phyloP scores from a whole-genome alignment of 1,284 basidiomycete genomes.

The Hemileccinum hortonii region DNA sequence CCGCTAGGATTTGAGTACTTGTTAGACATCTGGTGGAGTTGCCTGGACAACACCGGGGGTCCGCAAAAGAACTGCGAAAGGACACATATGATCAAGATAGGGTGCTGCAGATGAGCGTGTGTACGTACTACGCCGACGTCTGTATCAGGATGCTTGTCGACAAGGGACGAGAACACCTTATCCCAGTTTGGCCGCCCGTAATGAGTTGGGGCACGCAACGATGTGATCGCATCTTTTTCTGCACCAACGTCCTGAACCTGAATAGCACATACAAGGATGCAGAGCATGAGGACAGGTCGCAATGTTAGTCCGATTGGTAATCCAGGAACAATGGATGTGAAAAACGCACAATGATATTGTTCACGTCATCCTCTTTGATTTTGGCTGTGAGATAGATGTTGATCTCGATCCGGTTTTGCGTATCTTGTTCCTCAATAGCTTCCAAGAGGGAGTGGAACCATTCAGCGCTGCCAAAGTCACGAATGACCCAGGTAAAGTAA shows the following conservation, averaged over 20 bases:
- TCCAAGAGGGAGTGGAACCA: conserved; percentile 93
- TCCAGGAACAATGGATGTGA: background rate
- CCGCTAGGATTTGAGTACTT: conserved; percentile 78
- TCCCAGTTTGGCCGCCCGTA: conserved; percentile 95
- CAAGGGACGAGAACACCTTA: conserved; percentile 72
- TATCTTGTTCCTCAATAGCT: conserved; percentile 89
- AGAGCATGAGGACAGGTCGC: background rate
- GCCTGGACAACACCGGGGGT: conserved; percentile 64
- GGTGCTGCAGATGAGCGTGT: background rate
- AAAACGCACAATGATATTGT: conserved; percentile 74
- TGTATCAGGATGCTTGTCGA: conserved; percentile 77
- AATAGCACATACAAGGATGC: background rate
- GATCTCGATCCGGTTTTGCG: conserved; percentile 80
- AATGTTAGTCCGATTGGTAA: conserved; percentile 4
- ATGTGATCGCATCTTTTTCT: conserved; percentile 84
- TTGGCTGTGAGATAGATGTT: conserved; percentile 88
- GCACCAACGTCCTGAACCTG: conserved; percentile 84
- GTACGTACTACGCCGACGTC: conserved; percentile 76
- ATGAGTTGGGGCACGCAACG: conserved; percentile 85
- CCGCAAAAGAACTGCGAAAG: conserved; percentile 74
- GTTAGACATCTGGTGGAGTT: conserved; percentile 76
- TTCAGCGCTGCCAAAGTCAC: conserved; percentile 81
- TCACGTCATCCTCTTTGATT: conserved; percentile 86
- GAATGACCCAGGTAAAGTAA: conserved; percentile 88
- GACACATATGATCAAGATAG: conserved; percentile 1